phyloP scores from a whole-genome alignment of 352 stramenopile species.

The Phytophthora pini region DNA sequence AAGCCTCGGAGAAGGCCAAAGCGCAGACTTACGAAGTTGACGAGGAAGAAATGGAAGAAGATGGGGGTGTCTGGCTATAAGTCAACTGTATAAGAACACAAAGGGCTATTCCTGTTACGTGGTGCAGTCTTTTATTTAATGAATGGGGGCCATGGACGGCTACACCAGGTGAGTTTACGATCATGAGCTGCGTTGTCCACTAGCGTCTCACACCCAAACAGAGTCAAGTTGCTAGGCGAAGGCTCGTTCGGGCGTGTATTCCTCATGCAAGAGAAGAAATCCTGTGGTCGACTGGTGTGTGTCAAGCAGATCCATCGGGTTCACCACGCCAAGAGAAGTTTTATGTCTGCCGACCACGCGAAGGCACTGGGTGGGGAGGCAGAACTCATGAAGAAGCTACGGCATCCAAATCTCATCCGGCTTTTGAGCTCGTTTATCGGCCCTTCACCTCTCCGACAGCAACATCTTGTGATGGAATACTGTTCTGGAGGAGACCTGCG shows the following conservation, averaged over 20 bases:
- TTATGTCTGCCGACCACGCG: slow-evolving; percentile 5
- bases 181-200: not conserved
- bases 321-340: slow-evolving; percentile 17
- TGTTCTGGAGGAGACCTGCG: slow-evolving; percentile 83
- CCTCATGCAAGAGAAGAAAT: slow-evolving; percentile 85
- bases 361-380: slow-evolving; percentile 45
- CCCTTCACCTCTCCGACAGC: slow-evolving; percentile 19
- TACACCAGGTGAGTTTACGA: slow-evolving; percentile 47
- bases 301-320: slow-evolving; percentile 87
- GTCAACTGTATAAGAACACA: not conserved
- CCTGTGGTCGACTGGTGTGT: slow-evolving; percentile 73
- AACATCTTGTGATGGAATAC: slow-evolving; percentile 94
- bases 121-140: slow-evolving; percentile 27
- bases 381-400: slow-evolving; percentile 82
- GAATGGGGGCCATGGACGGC: slow-evolving; percentile 42
- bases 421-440: slow-evolving; percentile 71
- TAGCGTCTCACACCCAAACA: slow-evolving; percentile 3
- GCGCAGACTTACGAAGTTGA: slow-evolving; percentile 41
- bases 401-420: slow-evolving; percentile 93
- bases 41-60: slow-evolving; percentile 40
- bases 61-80: slow-evolving; percentile 71
- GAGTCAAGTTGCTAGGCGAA: slow-evolving; percentile 82
- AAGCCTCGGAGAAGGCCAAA: slow-evolving; percentile 24
- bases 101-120: slow-evolving; percentile 17
- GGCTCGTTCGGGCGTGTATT: slow-evolving; percentile 92